These are phyloP conservation scores for Heritiera fomes DNA, from an alignment of 345 rosid species.

Conservation along the genomic window DNA sequence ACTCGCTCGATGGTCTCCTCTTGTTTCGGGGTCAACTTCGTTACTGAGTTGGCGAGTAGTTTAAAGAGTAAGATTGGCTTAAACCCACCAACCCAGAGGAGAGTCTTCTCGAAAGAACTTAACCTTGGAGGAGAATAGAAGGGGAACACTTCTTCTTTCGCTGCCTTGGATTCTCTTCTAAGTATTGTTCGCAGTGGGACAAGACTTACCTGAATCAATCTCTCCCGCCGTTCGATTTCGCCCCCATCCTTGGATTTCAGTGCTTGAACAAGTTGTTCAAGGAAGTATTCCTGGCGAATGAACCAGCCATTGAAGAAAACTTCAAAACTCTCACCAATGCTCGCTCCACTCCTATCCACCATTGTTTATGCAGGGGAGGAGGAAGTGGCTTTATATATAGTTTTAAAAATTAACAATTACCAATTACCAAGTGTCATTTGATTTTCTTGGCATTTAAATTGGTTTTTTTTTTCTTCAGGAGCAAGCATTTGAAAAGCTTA, in stretches of 20 bases:
- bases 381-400: neutral
- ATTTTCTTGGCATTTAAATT: neutral
- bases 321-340: constrained; percentile 17
- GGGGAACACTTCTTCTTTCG: constrained; percentile 27
- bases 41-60: constrained; percentile 21
- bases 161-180: constrained; percentile 26
- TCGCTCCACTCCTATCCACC: neutral
- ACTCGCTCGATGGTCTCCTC: constrained; percentile 25
- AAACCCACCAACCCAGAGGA: constrained; percentile 45
- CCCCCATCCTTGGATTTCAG: neutral
- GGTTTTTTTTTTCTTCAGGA: neutral
- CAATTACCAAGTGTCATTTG: neutral
- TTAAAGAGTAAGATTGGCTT: constrained; percentile 39
- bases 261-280: constrained; percentile 28
- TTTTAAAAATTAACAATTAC: neutral
- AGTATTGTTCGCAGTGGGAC: constrained; percentile 34
- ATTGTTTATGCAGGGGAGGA: neutral
- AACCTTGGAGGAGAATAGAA: constrained; percentile 49
- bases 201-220: constrained; percentile 31
- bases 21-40: constrained; percentile 33
- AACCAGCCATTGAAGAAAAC: constrained; percentile 42
- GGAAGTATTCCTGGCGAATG: constrained; percentile 20
- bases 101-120: constrained; percentile 32
- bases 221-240: neutral
- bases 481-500: neutral